Evolutionary conservation across 139 green algal species (phyloP).

Genomic region (Marvania coccoides): DNA sequence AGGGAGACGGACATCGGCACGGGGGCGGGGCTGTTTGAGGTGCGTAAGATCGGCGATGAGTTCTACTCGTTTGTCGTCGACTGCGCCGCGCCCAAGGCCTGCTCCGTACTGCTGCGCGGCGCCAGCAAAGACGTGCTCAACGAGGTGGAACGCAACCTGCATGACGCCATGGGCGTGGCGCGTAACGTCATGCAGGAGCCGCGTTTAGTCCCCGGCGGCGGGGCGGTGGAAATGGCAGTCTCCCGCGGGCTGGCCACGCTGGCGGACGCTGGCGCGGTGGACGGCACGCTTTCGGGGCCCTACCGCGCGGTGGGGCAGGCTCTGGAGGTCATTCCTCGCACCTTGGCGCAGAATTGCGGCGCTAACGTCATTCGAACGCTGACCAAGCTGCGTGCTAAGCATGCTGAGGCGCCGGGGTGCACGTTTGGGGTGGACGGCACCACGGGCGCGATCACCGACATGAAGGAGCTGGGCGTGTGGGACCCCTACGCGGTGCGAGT

Average conservation of each 20-base stretch:
- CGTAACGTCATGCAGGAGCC: constrained; percentile 87
- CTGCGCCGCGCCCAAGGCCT: constrained; percentile 95
- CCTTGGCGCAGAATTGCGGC: constrained; percentile 95
- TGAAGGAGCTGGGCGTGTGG: constrained; percentile 94
- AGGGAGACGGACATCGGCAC: constrained; percentile 89
- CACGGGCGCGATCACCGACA: constrained; percentile 81
- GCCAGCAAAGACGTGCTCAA: constrained; percentile 92
- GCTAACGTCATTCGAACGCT: constrained; percentile 98
- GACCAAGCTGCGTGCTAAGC: constrained; percentile 91
- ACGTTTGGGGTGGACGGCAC: constrained; percentile 81
- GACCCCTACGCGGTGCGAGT: constrained; percentile 90
- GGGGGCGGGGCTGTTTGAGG: constrained; percentile 90
- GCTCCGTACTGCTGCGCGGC: constrained; percentile 83
- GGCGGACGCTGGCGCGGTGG: constrained; percentile 32
- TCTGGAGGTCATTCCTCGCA: constrained; percentile 96
- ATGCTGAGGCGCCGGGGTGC: constrained; percentile 42
- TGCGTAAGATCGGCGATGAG: constrained; percentile 97
- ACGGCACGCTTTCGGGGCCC: constrained; percentile 47
- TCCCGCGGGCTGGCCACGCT: constrained; percentile 51
- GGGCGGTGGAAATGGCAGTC: constrained; percentile 95
- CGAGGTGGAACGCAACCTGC: constrained; percentile 88
- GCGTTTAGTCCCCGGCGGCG: constrained; percentile 90
- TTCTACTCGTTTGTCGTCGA: constrained; percentile 98
- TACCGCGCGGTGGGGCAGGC: constrained; percentile 72
- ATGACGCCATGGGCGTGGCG: constrained; percentile 97